These are phyloP conservation scores for Pseudoturritis turrita DNA, from an alignment of 345 rosid genomes.

Conservation along the genomic window DNA sequence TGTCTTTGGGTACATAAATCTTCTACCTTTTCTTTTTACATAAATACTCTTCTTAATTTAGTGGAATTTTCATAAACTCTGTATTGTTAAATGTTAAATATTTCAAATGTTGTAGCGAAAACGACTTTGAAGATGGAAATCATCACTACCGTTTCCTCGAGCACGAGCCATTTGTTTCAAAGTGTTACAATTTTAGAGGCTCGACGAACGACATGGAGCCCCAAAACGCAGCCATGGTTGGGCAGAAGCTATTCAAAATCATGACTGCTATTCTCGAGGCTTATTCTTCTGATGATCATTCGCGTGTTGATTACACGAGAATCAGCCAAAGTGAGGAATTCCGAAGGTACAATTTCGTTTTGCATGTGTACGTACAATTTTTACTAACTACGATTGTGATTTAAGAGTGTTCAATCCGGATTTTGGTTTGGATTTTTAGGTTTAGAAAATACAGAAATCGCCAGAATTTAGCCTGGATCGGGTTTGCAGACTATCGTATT, in stretches of 20 bases:
- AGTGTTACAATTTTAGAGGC: conserved; percentile 61
- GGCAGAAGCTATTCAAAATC: conserved; percentile 50
- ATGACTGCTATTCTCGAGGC: conserved; percentile 83
- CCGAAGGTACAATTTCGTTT: conserved; percentile 47
- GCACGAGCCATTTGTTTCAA: conserved; percentile 66
- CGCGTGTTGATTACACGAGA: conserved; percentile 53
- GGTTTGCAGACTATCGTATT: too few species aligned
- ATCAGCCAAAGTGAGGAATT: conserved; percentile 78
- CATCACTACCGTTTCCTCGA: conserved; percentile 81
- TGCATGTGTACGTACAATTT: too few species aligned
- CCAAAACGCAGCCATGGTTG: conserved; percentile 44
- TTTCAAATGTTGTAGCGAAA: conserved; percentile 41
- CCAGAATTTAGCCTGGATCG: too few species aligned
- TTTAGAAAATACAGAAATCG: too few species aligned
- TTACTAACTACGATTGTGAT: too few species aligned
- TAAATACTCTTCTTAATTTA: neutral
- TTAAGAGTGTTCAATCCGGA: neutral
- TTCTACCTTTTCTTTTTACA: neutral
- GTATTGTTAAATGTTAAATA: neutral
- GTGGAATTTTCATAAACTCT: neutral
- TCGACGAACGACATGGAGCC: conserved; percentile 59
- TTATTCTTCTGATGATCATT: conserved; percentile 60
- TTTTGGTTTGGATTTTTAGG: too few species aligned
- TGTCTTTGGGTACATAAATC: conserved; percentile 64
- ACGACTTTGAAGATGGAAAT: conserved; percentile 80